These are phyloP conservation scores for Phyllosticta citriasiana DNA, from an alignment of 2,329 filamentous ascomycete genomes.

Conservation along the genomic window DNA sequence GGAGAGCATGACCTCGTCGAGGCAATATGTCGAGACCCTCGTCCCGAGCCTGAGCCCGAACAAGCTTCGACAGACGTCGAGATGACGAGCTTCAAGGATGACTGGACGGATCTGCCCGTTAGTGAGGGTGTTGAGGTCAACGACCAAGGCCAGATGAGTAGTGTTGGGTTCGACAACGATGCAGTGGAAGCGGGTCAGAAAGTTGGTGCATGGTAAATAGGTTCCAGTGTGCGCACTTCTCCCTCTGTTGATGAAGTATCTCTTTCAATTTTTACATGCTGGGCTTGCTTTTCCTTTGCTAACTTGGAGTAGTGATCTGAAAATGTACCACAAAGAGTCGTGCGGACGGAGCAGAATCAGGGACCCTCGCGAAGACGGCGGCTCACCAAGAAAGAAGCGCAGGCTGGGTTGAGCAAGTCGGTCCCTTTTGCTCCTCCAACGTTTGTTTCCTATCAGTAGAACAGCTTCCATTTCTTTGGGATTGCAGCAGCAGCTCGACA, in stretches of 20 bases:
- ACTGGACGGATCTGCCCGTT: not conserved
- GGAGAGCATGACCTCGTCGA: constrained; percentile 3
- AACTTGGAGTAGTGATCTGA: not conserved
- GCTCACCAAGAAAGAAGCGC: too few species aligned
- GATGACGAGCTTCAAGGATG: constrained; percentile 6
- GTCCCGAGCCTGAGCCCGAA: not conserved
- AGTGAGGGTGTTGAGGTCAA: constrained; percentile 2
- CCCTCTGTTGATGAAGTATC: not conserved
- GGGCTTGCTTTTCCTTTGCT: not conserved
- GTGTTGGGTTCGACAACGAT: not conserved
- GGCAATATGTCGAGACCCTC: constrained; percentile 1
- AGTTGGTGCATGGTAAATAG: not conserved
- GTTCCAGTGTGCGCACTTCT: not conserved
- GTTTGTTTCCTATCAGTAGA: not conserved
- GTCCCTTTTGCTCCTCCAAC: not conserved
- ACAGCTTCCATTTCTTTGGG: not conserved
- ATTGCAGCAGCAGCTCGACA: not conserved
- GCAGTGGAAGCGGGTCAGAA: not conserved
- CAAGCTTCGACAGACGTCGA: not conserved
- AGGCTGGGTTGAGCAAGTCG: not conserved
- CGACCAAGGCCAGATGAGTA: not conserved
- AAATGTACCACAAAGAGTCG: too few species aligned
- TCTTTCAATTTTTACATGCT: not conserved
- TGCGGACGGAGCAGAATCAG: too few species aligned
- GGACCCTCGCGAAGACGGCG: too few species aligned